A percentile compares a stretch with the other conserved stretches of the same genome.
Evolutionary conservation across 1,284 basidiomycete genomes (phyloP).

Genomic region (Leccinum ponderosum): DNA sequence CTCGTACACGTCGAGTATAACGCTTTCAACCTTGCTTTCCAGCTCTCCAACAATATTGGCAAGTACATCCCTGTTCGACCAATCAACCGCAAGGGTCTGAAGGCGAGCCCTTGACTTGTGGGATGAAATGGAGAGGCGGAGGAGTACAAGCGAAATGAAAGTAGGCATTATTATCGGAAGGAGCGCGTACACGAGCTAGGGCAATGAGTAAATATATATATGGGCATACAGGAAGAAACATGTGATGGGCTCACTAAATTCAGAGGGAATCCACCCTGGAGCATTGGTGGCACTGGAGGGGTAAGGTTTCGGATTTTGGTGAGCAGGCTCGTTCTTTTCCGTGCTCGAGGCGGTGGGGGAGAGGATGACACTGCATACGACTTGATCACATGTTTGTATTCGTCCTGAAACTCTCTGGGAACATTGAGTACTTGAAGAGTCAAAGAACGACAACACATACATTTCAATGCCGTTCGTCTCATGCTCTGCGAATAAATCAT

Average conservation of each 20-base stretch:
- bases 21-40: conserved; percentile 59
- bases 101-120: conserved; percentile 61
- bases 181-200: conserved; percentile 55
- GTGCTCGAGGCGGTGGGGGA: conserved; percentile 24
- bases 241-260: conserved; percentile 59
- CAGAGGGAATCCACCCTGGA: conserved; percentile 67
- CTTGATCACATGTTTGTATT: conserved; percentile 57
- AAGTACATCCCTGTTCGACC: conserved; percentile 43
- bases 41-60: conserved; percentile 55
- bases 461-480: conserved; percentile 60
- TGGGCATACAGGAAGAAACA: background rate
- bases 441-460: conserved; percentile 39
- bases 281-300: conserved; percentile 60
- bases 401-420: conserved; percentile 53
- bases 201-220: conserved; percentile 4
- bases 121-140: conserved; percentile 54
- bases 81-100: conserved; percentile 54
- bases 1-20: conserved; percentile 39
- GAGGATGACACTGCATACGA: conserved; percentile 44
- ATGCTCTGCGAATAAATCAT: conserved; percentile 69
- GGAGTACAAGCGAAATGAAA: conserved; percentile 48
- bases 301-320: conserved; percentile 26
- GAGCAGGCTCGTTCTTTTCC: conserved; percentile 42
- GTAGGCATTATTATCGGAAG: conserved; percentile 69
- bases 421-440: conserved; percentile 9